A percentile compares a stretch with the other conserved stretches of the same genome.
These are phyloP conservation scores for Sphagnum contortum DNA, from an alignment of 225 moss, liverwort and hornwort species.

Conservation along the genomic window DNA sequence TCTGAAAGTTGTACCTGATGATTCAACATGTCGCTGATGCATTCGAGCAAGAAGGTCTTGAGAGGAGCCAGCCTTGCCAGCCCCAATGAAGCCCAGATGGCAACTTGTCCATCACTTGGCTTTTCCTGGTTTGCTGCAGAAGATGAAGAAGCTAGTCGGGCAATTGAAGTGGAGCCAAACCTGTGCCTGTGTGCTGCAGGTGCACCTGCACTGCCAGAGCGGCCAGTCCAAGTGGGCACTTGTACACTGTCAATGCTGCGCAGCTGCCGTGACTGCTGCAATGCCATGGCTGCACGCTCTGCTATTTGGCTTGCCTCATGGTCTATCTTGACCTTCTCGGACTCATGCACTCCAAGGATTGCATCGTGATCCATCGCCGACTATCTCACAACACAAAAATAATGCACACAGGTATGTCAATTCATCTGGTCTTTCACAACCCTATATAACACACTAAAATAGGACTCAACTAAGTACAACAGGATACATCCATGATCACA, in stretches of 20 bases:
- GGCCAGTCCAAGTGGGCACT: conserved; percentile 95
- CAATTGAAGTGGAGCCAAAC: conserved; percentile 73
- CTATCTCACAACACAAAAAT: conserved; percentile 26
- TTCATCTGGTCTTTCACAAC: not conserved
- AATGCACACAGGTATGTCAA: no score
- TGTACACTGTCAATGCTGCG: conserved; percentile 61
- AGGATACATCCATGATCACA: no score
- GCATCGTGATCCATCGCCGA: conserved; percentile 99
- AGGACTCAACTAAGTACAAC: not conserved
- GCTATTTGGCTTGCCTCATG: conserved; percentile 77
- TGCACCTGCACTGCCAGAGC: conserved; percentile 81
- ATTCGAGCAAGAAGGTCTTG: conserved; percentile 66
- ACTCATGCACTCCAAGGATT: conserved; percentile 73
- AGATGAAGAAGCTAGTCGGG: conserved; percentile 30
- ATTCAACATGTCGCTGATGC: conserved; percentile 54
- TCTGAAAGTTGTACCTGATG: conserved; percentile 20
- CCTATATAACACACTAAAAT: not conserved
- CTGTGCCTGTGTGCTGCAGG: conserved; percentile 48
- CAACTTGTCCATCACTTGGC: conserved; percentile 8
- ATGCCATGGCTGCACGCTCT: conserved; percentile 70
- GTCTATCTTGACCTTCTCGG: conserved; percentile 69
- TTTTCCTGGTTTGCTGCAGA: conserved; percentile 19
- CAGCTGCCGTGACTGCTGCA: conserved; percentile 72
- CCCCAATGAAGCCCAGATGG: conserved; percentile 21
- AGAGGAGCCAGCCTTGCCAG: conserved; percentile 64